A percentile compares a stretch with the other conserved stretches of the same genome.
phyloP scores from a whole-genome alignment of 179 eudicot species.

The Vitellaria paradoxa region DNA sequence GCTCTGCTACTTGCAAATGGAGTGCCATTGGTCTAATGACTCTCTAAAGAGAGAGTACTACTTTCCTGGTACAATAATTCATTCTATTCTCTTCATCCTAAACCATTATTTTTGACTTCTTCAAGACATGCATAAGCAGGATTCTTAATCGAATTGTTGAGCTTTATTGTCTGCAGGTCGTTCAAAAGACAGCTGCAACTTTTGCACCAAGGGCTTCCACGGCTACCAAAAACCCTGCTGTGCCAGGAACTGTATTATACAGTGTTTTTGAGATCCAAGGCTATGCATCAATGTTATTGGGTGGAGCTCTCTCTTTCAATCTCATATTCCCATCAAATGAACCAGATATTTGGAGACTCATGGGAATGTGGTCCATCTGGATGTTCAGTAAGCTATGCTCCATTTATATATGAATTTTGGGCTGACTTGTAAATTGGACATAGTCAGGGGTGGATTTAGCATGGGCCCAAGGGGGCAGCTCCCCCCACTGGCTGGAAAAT shows the following conservation, averaged over 20 bases:
- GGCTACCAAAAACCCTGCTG: constrained; percentile 84
- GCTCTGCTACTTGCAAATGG: neutral
- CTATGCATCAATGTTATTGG: constrained; percentile 71
- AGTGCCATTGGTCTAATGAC: neutral
- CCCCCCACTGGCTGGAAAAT: too few species aligned
- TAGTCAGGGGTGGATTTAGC: neutral
- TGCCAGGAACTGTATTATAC: constrained; percentile 78
- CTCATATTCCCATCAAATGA: constrained; percentile 90
- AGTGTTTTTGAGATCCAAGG: constrained; percentile 84
- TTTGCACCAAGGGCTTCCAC: constrained; percentile 97
- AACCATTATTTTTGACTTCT: neutral
- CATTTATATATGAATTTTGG: neutral
- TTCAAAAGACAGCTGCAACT: constrained; percentile 89
- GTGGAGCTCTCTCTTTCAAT: constrained; percentile 96
- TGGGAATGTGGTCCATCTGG: constrained; percentile 99
- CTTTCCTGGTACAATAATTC: neutral
- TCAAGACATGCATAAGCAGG: neutral
- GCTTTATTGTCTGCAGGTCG: constrained; percentile 46
- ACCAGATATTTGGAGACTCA: constrained; percentile 92
- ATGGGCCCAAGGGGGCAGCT: too few species aligned
- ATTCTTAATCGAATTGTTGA: neutral
- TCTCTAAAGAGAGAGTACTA: neutral
- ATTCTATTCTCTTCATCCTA: neutral
- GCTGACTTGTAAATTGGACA: neutral
- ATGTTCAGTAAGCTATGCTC: constrained; percentile 83